These are phyloP conservation scores for Penicillium goetzii DNA, from an alignment of 495 filamentous ascomycete species.

Conservation along the genomic window DNA sequence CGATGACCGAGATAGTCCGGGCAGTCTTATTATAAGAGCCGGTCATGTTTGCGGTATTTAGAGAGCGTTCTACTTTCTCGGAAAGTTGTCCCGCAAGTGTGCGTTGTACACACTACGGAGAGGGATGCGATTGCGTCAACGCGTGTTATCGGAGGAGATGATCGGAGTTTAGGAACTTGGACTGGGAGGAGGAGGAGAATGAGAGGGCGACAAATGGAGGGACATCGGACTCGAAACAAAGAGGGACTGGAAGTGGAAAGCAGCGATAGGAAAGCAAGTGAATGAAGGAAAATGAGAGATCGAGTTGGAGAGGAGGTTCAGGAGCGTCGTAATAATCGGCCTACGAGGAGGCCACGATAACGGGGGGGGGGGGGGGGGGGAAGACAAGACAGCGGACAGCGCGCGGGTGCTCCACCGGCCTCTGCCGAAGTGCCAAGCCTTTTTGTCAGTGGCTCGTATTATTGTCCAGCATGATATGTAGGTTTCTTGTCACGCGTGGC, in stretches of 20 bases:
- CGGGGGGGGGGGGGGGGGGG: constrained; percentile 3
- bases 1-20: constrained; percentile 76
- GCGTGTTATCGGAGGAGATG: constrained; percentile 12
- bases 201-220: constrained; percentile 12
- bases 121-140: constrained; percentile 11
- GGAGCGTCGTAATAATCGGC: constrained; percentile 36
- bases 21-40: constrained; percentile 35
- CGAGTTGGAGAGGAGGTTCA: constrained; percentile 12
- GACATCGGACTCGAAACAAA: constrained; percentile 24
- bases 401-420: constrained; percentile 16
- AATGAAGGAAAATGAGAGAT: constrained; percentile 6
- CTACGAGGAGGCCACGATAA: constrained; percentile 29
- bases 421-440: constrained; percentile 26
- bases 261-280: constrained; percentile 13
- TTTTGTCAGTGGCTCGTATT: not conserved
- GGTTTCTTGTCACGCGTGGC: constrained; percentile 11
- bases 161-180: constrained; percentile 13
- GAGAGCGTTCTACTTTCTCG: not conserved
- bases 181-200: constrained; percentile 8
- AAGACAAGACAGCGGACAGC: not conserved
- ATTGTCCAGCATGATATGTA: too few species aligned
- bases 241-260: constrained; percentile 7
- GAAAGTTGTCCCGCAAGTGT: constrained; percentile 5
- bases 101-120: constrained; percentile 3
- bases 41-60: constrained; percentile 28